Evolutionary conservation across 2,329 filamentous ascomycete species (phyloP).

Genomic region (Ophiosphaerella narmari): DNA sequence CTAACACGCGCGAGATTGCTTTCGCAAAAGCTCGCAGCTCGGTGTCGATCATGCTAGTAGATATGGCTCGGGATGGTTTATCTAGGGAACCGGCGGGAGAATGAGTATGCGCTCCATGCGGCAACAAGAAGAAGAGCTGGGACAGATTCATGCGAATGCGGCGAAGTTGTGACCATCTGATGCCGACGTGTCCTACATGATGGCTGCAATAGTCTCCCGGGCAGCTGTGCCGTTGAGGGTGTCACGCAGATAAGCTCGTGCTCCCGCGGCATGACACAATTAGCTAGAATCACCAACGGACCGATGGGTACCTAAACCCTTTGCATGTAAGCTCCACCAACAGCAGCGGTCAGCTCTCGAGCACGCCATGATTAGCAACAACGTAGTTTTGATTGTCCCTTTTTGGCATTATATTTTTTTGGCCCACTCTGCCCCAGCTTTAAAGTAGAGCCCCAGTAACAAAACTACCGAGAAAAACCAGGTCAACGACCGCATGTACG

Average conservation of each 20-base stretch:
- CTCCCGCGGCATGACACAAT: constrained; percentile 2
- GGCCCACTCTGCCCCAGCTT: constrained; percentile 24
- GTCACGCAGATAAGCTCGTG: background rate
- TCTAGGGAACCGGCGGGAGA: background rate
- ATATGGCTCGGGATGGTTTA: constrained; percentile 4
- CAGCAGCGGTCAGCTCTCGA: no score
- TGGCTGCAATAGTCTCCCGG: constrained; percentile 3
- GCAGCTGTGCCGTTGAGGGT: background rate
- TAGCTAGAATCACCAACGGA: background rate
- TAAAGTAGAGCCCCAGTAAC: constrained; percentile 22
- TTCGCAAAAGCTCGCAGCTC: constrained; percentile 37
- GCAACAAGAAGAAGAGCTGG: background rate
- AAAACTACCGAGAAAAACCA: constrained; percentile 17
- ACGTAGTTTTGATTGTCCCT: no score
- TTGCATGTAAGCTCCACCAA: background rate
- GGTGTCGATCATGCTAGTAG: constrained; percentile 19
- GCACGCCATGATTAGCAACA: no score
- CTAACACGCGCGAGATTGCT: constrained; percentile 41
- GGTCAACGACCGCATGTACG: constrained; percentile 16
- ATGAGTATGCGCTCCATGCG: background rate
- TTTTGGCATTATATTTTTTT: background rate
- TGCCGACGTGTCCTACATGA: constrained; percentile 17
- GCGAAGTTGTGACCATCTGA: constrained; percentile 14
- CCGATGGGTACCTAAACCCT: background rate
- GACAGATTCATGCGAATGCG: background rate